A percentile compares a stretch with the other conserved stretches of the same genome.
phyloP scores from a whole-genome alignment of 108 stramenopile genomes.

The Nitzschia putrida region DNA sequence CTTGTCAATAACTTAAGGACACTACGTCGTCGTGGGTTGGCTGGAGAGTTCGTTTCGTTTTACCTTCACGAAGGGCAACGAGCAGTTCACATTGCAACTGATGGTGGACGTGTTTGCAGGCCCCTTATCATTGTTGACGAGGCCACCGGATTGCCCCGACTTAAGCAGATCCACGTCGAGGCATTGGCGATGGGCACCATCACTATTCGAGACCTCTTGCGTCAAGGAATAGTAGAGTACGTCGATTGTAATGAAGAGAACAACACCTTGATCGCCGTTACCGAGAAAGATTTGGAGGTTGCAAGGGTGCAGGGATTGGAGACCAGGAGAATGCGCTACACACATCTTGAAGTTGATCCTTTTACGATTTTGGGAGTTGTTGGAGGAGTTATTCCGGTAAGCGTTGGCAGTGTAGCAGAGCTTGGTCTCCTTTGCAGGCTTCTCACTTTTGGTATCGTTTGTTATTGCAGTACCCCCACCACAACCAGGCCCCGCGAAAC shows the following conservation, averaged over 20 bases:
- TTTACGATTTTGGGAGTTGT: constrained; percentile 97
- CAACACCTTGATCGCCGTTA: constrained; percentile 94
- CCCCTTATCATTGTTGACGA: constrained; percentile 94
- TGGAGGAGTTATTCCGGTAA: constrained; percentile 91
- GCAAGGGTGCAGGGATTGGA: constrained; percentile 56
- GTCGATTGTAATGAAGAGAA: constrained; percentile 99
- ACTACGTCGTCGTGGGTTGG: constrained; percentile 84
- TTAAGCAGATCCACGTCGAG: constrained; percentile 86
- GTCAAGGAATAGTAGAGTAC: constrained; percentile 96
- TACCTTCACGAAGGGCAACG: constrained; percentile 92
- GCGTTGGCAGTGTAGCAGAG: neutral
- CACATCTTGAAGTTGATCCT: constrained; percentile 99
- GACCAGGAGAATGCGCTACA: constrained; percentile 73
- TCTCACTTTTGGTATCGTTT: neutral
- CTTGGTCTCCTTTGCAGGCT: too few species aligned
- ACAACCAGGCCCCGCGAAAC: constrained; percentile 97
- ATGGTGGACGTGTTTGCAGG: constrained; percentile 97
- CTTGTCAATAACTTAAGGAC: constrained; percentile 79
- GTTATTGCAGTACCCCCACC: constrained; percentile 85
- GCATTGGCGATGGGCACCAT: constrained; percentile 77
- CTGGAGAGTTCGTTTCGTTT: constrained; percentile 97
- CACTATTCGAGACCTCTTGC: constrained; percentile 74
- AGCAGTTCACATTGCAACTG: constrained; percentile 96
- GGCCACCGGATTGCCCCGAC: constrained; percentile 63
- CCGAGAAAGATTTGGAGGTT: constrained; percentile 83